Base-by-base conservation (phyloP, 2,329 filamentous ascomycete genomes). In the Paecilomyces formosus region DNA sequence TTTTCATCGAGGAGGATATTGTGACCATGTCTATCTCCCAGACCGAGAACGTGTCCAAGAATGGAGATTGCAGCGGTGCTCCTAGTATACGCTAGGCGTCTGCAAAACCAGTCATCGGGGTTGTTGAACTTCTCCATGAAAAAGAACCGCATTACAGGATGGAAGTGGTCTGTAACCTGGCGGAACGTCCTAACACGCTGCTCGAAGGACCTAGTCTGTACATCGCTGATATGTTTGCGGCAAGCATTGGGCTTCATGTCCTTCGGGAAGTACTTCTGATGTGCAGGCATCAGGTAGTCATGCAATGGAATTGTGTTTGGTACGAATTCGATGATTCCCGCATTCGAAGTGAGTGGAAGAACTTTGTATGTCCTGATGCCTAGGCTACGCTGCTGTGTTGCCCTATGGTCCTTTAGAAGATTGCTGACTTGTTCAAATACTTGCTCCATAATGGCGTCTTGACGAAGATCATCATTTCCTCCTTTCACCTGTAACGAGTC, bases 371-470 rank as follows among this genome's bases (percentile, higher is more conserved):
- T 97, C 59, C 95, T 84, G 68, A 99, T 95, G 8, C 88, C 90
- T 11, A 99, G 81, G 63, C 90, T 90, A 5, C 94, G 88, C 69
- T 96, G 92, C 45, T 92, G 88, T 2, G 94, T 97, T 12, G 87
- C 84, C 57, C 90, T 87, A 72, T 97, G 92, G 54, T 90, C 87
- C 70, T 90, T 89, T 26, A 99, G 80, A 22, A 99, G 84, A 55
- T 90, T 89, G 59, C 92, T 97, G 22, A 97, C 94, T 74, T 96
- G 92, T 59, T 92, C 90, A 72, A 99, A 99, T 1, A 99, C 94
- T 75, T 99, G 94, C 74, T 99, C 95, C 95, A 99, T 99, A 79
- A 87, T 99, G 52, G 93, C 91, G 69, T 99, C 94, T 77, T 99
- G 94, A 8, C 95, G 89, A 12, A 99, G 82, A 70, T 99, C 93